Evolutionary conservation across 23 red algal species (phyloP).

Genomic region (Gracilariopsis chorda): DNA sequence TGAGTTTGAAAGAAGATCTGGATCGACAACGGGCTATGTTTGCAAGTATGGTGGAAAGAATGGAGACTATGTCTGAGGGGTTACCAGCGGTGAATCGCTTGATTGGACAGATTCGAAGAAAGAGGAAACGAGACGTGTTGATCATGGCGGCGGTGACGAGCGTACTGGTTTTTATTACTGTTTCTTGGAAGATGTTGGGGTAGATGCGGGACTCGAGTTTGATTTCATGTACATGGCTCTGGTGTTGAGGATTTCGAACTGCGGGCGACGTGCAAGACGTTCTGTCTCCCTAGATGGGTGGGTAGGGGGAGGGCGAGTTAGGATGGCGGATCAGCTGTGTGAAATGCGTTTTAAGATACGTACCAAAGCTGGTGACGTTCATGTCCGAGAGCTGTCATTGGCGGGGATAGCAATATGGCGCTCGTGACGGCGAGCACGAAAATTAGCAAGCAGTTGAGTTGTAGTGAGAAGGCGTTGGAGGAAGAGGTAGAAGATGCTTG

Average conservation of each 20-base stretch:
- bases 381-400: not conserved
- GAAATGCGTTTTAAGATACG: not conserved
- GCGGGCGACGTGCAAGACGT: conserved; percentile 11
- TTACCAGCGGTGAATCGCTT: conserved; percentile 77
- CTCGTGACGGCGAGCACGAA: not conserved
- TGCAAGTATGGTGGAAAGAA: conserved; percentile 87
- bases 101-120: conserved; percentile 82
- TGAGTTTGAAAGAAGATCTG: conserved; percentile 88
- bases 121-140: conserved; percentile 86
- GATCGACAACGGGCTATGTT: conserved; percentile 89
- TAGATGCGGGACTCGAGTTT: not conserved
- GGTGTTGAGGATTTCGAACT: conserved; percentile 28
- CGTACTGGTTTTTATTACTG: conserved; percentile 69
- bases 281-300: conserved; percentile 21
- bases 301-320: not conserved
- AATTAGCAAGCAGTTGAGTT: too few species aligned
- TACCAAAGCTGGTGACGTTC: conserved; percentile 12
- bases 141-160: conserved; percentile 61
- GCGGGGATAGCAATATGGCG: not conserved
- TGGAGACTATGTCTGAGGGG: conserved; percentile 78
- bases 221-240: conserved; percentile 6
- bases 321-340: not conserved
- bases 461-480: too few species aligned
- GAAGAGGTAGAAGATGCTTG: too few species aligned
- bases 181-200: conserved; percentile 72